These are phyloP conservation scores for Oryza nivara DNA, from an alignment of 176 grass and related monocot genomes.

Conservation along the genomic window DNA sequence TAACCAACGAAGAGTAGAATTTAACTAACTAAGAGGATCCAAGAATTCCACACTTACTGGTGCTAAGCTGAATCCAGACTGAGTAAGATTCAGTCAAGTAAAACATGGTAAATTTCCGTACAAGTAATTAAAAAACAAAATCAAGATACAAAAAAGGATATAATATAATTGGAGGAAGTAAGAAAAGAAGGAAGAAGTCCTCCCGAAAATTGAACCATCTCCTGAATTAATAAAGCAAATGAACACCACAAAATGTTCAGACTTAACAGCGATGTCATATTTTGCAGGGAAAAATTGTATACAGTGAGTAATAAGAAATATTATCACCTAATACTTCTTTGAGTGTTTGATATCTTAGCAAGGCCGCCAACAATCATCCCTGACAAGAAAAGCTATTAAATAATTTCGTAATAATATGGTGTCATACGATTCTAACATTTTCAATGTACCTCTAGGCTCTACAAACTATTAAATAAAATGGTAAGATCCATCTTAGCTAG, in stretches of 20 bases:
- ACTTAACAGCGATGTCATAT: not conserved
- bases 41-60: conserved; percentile 66
- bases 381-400: conserved; percentile 42
- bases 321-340: conserved; percentile 74
- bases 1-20: not conserved
- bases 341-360: conserved; percentile 87
- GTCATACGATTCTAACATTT: not conserved
- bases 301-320: conserved; percentile 13
- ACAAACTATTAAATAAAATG: not conserved
- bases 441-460: not conserved
- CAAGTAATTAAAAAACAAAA: conserved; percentile 38
- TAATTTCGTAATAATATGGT: not conserved
- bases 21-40: not conserved
- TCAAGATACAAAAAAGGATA: conserved; percentile 62
- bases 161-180: conserved; percentile 99
- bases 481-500: not conserved
- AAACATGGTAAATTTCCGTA: conserved; percentile 45
- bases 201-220: conserved; percentile 96
- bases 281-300: not conserved
- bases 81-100: conserved; percentile 76
- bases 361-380: conserved; percentile 84
- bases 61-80: conserved; percentile 85
- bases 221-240: conserved; percentile 52
- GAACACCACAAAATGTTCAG: conserved; percentile 24
- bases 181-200: conserved; percentile 96